Evolutionary conservation across 2,329 filamentous ascomycete genomes (phyloP).

Genomic region (Fusarium compactum): DNA sequence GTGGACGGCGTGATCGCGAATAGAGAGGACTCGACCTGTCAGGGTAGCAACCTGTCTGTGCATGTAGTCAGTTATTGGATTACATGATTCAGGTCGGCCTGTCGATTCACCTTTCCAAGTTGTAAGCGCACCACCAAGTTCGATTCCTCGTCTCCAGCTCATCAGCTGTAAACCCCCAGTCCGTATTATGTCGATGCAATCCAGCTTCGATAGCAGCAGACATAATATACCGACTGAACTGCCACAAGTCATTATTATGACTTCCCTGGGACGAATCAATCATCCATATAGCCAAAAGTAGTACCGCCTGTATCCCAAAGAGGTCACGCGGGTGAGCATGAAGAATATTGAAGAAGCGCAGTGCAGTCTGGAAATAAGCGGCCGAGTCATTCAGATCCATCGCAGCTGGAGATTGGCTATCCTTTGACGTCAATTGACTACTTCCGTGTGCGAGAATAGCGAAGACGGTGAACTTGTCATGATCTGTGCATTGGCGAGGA

Average conservation of each 20-base stretch:
- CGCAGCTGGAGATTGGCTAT: background rate
- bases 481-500: accelerated
- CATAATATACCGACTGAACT: slow-evolving; percentile 8
- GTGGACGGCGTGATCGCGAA: slow-evolving; percentile 4
- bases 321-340: background rate
- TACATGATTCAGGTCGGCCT: accelerated
- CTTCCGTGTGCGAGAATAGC: background rate
- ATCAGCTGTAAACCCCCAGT: background rate
- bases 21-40: background rate
- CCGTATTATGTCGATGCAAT: background rate
- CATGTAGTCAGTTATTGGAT: background rate
- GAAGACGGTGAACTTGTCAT: background rate
- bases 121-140: slow-evolving; percentile 17
- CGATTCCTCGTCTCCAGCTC: slow-evolving; percentile 3
- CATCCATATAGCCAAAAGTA: background rate
- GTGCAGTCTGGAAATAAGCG: background rate
- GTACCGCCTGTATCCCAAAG: background rate
- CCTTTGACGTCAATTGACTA: background rate
- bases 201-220: slow-evolving; percentile 1
- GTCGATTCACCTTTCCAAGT: background rate
- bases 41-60: background rate
- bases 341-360: slow-evolving; percentile 2
- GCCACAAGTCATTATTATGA: slow-evolving; percentile 15
- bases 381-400: background rate
- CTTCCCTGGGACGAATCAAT: background rate